phyloP scores from a whole-genome alignment of 495 filamentous ascomycete genomes.

The Copromyces sp. region DNA sequence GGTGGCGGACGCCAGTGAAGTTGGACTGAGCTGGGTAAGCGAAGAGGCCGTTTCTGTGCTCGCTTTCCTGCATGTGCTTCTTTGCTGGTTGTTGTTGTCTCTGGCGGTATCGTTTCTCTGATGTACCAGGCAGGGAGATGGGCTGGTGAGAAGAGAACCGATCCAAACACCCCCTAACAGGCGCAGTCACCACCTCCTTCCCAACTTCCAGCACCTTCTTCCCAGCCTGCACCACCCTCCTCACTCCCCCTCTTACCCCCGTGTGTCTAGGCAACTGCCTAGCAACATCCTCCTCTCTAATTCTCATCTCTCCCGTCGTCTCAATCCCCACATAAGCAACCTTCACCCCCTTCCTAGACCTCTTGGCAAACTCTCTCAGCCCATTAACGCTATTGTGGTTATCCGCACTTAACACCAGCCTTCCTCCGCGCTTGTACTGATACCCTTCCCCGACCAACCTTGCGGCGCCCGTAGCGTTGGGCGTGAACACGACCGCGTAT shows the following conservation, averaged over 20 bases:
- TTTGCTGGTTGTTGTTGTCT: not conserved
- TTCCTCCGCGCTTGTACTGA: conserved; percentile 8
- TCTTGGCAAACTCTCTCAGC: conserved; percentile 19
- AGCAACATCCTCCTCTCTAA: conserved; percentile 5
- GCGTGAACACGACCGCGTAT: conserved; percentile 52
- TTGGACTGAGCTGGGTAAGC: conserved; percentile 59
- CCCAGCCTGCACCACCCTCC: not conserved
- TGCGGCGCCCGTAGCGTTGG: conserved; percentile 51
- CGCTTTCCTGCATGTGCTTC: not conserved
- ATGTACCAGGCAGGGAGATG: not conserved
- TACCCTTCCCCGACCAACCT: conserved; percentile 45
- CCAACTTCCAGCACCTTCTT: not conserved
- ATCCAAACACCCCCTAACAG: not conserved
- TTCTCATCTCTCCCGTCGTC: conserved; percentile 4
- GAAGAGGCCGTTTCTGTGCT: conserved; percentile 31
- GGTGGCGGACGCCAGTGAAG: conserved; percentile 49
- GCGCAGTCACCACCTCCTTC: not conserved
- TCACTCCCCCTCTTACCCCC: not conserved
- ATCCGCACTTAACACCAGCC: conserved; percentile 18
- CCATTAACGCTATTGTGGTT: conserved; percentile 32
- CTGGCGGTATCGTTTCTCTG: not conserved
- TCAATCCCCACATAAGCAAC: conserved; percentile 8
- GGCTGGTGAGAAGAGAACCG: not conserved
- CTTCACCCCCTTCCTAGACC: not conserved
- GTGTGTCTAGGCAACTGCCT: not conserved